phyloP scores from a whole-genome alignment of 306 rosid genomes.

The Rosa multiflora region DNA sequence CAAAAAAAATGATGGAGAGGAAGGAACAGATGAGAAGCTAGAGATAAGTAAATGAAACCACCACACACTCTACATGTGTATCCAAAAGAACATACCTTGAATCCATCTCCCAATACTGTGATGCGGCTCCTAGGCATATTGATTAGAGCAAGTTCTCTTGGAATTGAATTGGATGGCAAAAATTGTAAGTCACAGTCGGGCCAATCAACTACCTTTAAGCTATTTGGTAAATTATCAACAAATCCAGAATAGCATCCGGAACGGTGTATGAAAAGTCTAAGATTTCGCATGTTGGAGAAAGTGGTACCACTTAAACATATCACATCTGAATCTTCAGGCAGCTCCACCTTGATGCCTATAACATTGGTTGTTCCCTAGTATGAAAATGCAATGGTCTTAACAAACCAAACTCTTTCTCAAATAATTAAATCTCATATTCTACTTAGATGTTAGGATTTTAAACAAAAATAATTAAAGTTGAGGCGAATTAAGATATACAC shows the following conservation, averaged over 20 bases:
- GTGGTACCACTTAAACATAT: background rate
- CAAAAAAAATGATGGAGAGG: background rate
- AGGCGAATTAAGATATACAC: background rate
- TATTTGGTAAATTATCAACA: slow-evolving; percentile 6
- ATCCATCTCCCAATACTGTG: slow-evolving; percentile 4
- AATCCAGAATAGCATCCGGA: background rate
- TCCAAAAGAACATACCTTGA: background rate
- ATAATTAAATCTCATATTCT: background rate
- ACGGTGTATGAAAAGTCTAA: background rate
- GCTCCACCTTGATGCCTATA: slow-evolving; percentile 6
- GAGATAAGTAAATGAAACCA: no score
- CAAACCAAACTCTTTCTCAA: slow-evolving; percentile 4
- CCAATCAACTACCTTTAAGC: slow-evolving; percentile 16
- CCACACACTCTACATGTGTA: background rate
- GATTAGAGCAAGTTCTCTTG: background rate
- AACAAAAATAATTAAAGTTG: background rate
- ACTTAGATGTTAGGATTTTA: background rate
- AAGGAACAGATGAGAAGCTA: no score
- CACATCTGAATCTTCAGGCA: background rate
- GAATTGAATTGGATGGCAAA: background rate
- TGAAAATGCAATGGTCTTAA: slow-evolving; percentile 16
- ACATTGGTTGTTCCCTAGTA: slow-evolving; percentile 29
- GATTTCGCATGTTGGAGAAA: slow-evolving; percentile 10
- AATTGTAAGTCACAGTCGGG: background rate
- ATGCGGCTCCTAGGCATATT: slow-evolving; percentile 2